Evolutionary conservation across 2,329 filamentous ascomycete species (phyloP).

Genomic region (Plectosphaerella sp.): DNA sequence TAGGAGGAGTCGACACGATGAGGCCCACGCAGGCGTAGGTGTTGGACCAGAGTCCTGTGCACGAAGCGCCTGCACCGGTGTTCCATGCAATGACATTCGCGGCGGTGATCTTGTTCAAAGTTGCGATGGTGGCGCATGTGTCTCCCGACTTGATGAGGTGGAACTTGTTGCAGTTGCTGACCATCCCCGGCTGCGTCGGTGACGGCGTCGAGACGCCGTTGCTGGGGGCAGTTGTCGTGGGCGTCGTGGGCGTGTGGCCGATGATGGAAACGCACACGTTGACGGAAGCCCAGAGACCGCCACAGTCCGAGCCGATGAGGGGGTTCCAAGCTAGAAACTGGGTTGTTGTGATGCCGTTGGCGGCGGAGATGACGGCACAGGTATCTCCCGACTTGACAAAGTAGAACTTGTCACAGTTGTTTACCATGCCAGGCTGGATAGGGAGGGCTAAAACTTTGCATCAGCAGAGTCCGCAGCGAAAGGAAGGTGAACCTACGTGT

Average conservation of each 20-base stretch:
- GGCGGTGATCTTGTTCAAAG: constrained; percentile 6
- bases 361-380: constrained; percentile 5
- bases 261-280: constrained; percentile 12
- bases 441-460: not conserved
- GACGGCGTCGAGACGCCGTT: constrained; percentile 7
- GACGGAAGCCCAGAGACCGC: constrained; percentile 5
- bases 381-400: constrained; percentile 5
- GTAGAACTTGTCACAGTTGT: constrained; percentile 16
- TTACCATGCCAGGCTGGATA: constrained; percentile 9
- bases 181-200: constrained; percentile 12
- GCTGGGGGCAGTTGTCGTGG: not conserved
- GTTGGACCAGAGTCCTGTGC: constrained; percentile 4
- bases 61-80: not conserved
- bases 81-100: constrained; percentile 15
- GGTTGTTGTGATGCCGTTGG: constrained; percentile 4
- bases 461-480: too few species aligned
- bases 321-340: constrained; percentile 14
- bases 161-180: constrained; percentile 15
- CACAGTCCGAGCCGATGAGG: constrained; percentile 6
- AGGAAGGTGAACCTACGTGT: too few species aligned
- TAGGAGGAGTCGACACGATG: constrained; percentile 2
- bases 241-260: not conserved
- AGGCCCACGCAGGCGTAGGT: constrained; percentile 2
- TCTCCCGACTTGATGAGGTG: constrained; percentile 8
- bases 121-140: constrained; percentile 8